Base-by-base conservation (phyloP, 2,329 filamentous ascomycete genomes). In the Coniochaeta prunicola region DNA sequence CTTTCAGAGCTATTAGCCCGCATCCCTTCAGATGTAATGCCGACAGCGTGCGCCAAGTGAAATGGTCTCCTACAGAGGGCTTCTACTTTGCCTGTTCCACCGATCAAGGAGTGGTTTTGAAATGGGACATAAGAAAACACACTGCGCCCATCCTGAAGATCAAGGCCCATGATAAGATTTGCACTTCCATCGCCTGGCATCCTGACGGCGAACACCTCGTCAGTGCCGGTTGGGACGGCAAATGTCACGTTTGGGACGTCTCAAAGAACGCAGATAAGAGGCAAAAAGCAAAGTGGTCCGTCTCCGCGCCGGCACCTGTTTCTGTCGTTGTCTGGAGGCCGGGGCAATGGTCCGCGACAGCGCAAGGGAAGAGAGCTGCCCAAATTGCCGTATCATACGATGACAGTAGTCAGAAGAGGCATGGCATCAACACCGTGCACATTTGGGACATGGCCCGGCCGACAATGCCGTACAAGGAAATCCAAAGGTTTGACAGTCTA, bases 401-500 rank as follows among this genome's bases (percentile, higher is more conserved):
- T 60, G 83, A 84, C 63, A 75, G 75, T 45, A 79, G 78, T 64
- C 70, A 77, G 48, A 80, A 78, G 59, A 76, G 79, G 9, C 80
- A 80, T 57, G 84, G 83, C 45, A 81, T 82, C 48, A 81, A 78
- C 30, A 75, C 79, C 0, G 83, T 88, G 15, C 85, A 89, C 59
- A 76, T 89, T 21, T 89, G 85, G 85, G 86, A 89, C 66, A 71
- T 89, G n/a, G 85, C 84, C 7, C 77, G 86, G 33, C 84, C 86
- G 1, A 82, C 84, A 1, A 80, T 89, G 76, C 85, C 86, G 0
- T 88, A 86, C 66, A 86, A 87, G 63, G 82, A 86, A 64, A 79
- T 89, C 53, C 81, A 86, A 60, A 73, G 80, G 40, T 88, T 87
- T 62, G 79, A 83, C 24, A 76, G 68, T 30, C 80, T 84, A 2